A percentile compares a stretch with the other conserved stretches of the same genome.
These are phyloP conservation scores for Ophiocordyceps polyrhachis-furcata DNA, from an alignment of 2,329 filamentous ascomycete genomes.

Conservation along the genomic window DNA sequence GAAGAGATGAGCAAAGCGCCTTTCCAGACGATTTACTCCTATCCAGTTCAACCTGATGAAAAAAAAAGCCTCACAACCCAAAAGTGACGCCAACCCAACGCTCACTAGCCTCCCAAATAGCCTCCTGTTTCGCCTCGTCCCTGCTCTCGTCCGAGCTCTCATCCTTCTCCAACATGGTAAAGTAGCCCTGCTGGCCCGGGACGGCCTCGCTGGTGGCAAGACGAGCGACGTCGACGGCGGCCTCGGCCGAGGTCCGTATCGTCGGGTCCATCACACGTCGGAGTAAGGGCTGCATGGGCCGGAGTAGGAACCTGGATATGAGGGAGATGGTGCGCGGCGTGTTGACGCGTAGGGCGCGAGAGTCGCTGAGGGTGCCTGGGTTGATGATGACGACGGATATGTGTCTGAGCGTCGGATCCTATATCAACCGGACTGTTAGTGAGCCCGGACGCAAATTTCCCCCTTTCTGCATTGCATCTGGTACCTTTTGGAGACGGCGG, in stretches of 20 bases:
- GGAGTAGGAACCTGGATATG: neutral
- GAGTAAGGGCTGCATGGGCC: neutral
- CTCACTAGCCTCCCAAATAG: neutral
- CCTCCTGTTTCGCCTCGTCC: neutral
- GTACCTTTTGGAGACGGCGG: neutral
- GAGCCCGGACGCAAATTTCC: too few species aligned
- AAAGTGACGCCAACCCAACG: neutral
- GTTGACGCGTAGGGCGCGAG: neutral
- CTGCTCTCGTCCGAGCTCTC: neutral
- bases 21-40: too few species aligned
- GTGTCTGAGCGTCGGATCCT: neutral
- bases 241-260: neutral
- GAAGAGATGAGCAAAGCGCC: too few species aligned
- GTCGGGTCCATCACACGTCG: neutral
- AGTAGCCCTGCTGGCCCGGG: neutral
- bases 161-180: neutral
- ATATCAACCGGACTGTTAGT: neutral
- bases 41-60: too few species aligned
- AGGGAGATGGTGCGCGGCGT: neutral
- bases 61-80: neutral
- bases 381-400: neutral
- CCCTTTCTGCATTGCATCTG: too few species aligned
- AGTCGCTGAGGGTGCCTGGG: neutral
- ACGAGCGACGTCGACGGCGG: neutral
- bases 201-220: neutral